Percentiles rank a stretch among this genome's conserved stretches.
phyloP scores from a whole-genome alignment of 371 early-diverging fungal species.

The Basidiobolus meristosporus region DNA sequence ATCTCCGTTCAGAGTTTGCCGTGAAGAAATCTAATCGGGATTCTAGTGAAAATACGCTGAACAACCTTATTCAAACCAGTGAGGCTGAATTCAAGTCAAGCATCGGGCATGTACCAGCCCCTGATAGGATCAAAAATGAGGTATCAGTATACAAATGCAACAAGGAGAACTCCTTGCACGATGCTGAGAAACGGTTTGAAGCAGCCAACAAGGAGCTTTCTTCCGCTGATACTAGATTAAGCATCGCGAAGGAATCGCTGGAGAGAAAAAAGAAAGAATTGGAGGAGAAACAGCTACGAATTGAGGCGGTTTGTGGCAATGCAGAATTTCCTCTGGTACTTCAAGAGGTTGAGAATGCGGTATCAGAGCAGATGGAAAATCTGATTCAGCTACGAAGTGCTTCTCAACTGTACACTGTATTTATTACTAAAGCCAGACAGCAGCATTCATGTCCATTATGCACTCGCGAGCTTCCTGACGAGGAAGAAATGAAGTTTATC shows the following conservation, averaged over 20 bases:
- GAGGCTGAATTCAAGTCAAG: not conserved
- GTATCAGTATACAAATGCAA: no score
- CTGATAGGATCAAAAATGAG: not conserved
- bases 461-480: slow-evolving; percentile 23
- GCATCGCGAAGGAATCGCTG: not conserved
- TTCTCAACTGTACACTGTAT: slow-evolving; percentile 27
- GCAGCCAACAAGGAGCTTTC: not conserved
- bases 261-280: not conserved
- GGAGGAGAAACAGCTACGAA: not conserved
- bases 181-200: not conserved
- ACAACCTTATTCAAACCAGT: not conserved
- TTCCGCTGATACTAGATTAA: not conserved
- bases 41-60: not conserved
- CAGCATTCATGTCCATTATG: slow-evolving; percentile 52
- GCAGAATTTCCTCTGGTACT: not conserved
- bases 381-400: not conserved
- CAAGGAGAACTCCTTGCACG: no score
- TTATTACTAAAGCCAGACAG: slow-evolving; percentile 18
- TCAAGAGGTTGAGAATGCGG: not conserved
- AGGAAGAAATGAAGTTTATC: slow-evolving; percentile 16
- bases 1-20: not conserved
- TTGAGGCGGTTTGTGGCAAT: slow-evolving; percentile 1
- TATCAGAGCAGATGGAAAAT: not conserved
- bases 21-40: not conserved
- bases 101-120: not conserved